Evolutionary conservation across 495 filamentous ascomycete genomes (phyloP).

Genomic region (Lophiostoma macrostomum): DNA sequence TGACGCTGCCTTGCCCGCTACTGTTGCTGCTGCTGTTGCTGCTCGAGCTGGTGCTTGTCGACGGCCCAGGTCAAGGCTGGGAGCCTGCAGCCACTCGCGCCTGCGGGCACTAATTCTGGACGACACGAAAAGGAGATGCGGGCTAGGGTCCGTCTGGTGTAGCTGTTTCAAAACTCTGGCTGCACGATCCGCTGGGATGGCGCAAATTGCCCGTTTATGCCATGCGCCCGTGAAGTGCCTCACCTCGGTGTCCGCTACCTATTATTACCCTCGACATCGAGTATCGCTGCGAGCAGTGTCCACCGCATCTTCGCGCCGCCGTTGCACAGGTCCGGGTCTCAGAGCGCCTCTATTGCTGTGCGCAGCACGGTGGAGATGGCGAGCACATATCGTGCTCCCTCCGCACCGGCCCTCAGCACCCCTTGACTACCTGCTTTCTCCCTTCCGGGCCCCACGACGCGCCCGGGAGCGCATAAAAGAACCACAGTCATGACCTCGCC

Average conservation of each 20-base stretch:
- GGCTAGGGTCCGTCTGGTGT: no score
- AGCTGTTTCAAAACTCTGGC: constrained; percentile 17
- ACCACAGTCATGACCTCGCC: no score
- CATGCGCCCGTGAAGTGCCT: constrained; percentile 11
- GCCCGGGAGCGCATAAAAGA: no score
- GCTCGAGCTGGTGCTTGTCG: neutral
- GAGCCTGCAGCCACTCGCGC: neutral
- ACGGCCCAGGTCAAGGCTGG: neutral
- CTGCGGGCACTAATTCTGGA: no score
- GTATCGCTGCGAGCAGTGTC: neutral
- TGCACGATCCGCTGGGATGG: constrained; percentile 14
- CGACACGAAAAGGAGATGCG: neutral
- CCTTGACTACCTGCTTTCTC: no score
- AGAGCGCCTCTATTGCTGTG: no score
- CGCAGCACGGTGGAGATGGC: no score
- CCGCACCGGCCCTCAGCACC: no score
- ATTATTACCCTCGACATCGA: neutral
- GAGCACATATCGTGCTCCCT: neutral
- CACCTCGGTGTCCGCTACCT: neutral
- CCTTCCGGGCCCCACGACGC: no score
- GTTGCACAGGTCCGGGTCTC: no score
- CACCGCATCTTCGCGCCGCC: neutral
- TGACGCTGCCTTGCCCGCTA: no score
- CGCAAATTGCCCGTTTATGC: constrained; percentile 29
- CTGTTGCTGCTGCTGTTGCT: neutral